A percentile compares a stretch with the other conserved stretches of the same genome.
Conservation (phyloP, 768 basidiomycete genomes). For the Suillus weaverae region DNA sequence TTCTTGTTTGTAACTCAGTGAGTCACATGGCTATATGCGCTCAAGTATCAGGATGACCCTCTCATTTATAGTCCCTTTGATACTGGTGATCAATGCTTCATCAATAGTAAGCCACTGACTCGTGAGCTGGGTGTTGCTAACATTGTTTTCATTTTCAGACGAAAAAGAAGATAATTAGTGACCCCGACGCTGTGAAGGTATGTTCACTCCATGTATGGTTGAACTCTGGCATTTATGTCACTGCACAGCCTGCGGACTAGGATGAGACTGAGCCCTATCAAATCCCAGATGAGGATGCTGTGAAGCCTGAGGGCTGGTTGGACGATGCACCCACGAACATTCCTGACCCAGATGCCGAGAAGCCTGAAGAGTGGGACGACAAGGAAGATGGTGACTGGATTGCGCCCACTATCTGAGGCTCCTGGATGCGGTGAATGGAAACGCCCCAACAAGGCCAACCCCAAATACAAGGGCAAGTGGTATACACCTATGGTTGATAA, state of each 20-base stretch:
- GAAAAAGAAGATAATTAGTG: slow-evolving; percentile 84
- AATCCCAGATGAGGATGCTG: slow-evolving; percentile 83
- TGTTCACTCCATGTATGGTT: slow-evolving; percentile 8
- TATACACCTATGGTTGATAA: slow-evolving; percentile 92
- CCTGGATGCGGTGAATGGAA: slow-evolving; percentile 97
- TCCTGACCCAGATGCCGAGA: slow-evolving; percentile 91
- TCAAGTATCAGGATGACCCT: slow-evolving; percentile 8
- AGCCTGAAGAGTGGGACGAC: slow-evolving; percentile 99
- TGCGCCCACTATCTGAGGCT: slow-evolving; percentile 79
- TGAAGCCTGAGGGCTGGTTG: slow-evolving; percentile 94
- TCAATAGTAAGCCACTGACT: slow-evolving; percentile 47
- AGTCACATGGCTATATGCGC: slow-evolving; percentile 27
- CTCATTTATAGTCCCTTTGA: slow-evolving; percentile 60
- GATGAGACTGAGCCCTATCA: slow-evolving; percentile 96
- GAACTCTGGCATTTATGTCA: background rate
- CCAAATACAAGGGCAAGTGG: slow-evolving; percentile 98
- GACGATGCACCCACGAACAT: slow-evolving; percentile 79
- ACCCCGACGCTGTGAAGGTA: slow-evolving; percentile 82
- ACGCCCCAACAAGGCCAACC: slow-evolving; percentile 86
- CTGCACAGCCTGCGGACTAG: slow-evolving; percentile 85
- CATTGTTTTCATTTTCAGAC: slow-evolving; percentile 32
- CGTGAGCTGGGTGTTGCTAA: background rate
- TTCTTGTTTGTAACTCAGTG: slow-evolving; percentile 84
- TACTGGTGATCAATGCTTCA: slow-evolving; percentile 80
- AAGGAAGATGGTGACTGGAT: slow-evolving; percentile 99